Conservation (phyloP, 2,329 filamentous ascomycete species). For the Phialemonium atrogriseum region DNA sequence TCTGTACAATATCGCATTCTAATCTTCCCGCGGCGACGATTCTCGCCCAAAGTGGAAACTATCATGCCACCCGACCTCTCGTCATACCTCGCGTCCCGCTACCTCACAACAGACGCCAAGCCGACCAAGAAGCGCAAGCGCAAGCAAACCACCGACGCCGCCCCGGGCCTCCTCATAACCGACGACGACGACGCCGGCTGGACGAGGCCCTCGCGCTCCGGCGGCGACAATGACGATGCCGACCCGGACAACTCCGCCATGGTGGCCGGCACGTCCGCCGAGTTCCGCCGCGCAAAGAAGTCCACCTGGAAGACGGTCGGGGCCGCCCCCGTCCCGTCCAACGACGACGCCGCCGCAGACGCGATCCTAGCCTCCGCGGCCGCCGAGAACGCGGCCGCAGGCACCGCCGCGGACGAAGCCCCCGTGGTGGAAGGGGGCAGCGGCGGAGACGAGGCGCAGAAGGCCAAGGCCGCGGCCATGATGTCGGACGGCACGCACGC, state of each 20-base stretch:
- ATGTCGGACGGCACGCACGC: slow-evolving; percentile 88
- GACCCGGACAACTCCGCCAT: slow-evolving; percentile 42
- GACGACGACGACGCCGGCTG: slow-evolving; percentile 55
- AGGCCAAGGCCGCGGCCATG: slow-evolving; percentile 31
- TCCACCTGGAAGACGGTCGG: slow-evolving; percentile 72
- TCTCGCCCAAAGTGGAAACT: background rate
- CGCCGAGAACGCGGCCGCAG: slow-evolving; percentile 51
- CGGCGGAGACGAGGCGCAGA: slow-evolving; percentile 34
- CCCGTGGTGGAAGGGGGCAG: slow-evolving; percentile 36
- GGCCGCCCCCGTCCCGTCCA: slow-evolving; percentile 21
- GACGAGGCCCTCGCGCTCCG: slow-evolving; percentile 30
- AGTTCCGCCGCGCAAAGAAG: slow-evolving; percentile 69
- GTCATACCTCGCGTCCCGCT: slow-evolving; percentile 84
- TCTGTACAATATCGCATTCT: too few species aligned
- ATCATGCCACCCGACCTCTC: slow-evolving; percentile 56
- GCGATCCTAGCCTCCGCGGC: slow-evolving; percentile 68
- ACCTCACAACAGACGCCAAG: slow-evolving; percentile 62
- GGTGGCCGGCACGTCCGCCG: slow-evolving; percentile 43
- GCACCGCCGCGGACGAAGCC: slow-evolving; percentile 38
- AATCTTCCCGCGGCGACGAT: too few species aligned
- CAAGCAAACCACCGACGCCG: slow-evolving; percentile 35
- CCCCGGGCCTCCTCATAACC: slow-evolving; percentile 50
- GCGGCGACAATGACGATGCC: slow-evolving; percentile 38
- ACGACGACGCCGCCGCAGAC: slow-evolving; percentile 54
- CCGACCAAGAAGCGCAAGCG: slow-evolving; percentile 57